Evolutionary conservation across 306 rosid species (phyloP), one percentile per base, ranked within the genome.

Genomic region (Quercus robur): DNA sequence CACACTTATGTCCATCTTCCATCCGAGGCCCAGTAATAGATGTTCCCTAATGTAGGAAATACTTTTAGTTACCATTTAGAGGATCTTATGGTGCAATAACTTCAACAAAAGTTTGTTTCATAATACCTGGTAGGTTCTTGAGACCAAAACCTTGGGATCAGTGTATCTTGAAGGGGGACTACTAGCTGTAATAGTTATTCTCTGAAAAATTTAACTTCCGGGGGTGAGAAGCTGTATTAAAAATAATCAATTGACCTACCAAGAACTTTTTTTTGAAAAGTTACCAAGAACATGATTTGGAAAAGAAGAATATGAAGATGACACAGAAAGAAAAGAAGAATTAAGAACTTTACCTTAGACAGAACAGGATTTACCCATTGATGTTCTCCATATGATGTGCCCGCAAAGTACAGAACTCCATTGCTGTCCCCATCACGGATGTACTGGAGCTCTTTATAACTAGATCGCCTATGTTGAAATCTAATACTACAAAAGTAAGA

Each of bases 291-390:
- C 8, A 15, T 41, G 46, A 41, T 41, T 8, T 41, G 11, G 46
- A 7, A 38, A 18, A 66, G 46, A 31, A 66, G 51, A 66, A 66
- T 7, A 66, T 6, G 23, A 66, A 31, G 31, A 3, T 17, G 25
- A 18, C 6, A 31, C 21, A 9, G 49, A 17, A 17, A 19, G 38
- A 33, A 49, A 61, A 52, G 67, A 31, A 64, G 58, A 49, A 73
- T 20, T 41, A 72, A 73, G 81, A 78, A 18, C n/a, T 26, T 67
- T 76, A 91, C 99, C 94, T 93, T 90, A 2, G 97, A 92, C 77
- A 94, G 89, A 81, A 94, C 90, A 81, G 99, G 97, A 88, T 94
- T 94, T 74, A 94, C 89, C 99, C 99, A 94, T 63, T 81, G 95
- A 84, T 93, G 97, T 81, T 88, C 87, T 77, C 99, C 97, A 80